phyloP scores from a whole-genome alignment of 768 basidiomycete species.

The Leccinum truebloodii region DNA sequence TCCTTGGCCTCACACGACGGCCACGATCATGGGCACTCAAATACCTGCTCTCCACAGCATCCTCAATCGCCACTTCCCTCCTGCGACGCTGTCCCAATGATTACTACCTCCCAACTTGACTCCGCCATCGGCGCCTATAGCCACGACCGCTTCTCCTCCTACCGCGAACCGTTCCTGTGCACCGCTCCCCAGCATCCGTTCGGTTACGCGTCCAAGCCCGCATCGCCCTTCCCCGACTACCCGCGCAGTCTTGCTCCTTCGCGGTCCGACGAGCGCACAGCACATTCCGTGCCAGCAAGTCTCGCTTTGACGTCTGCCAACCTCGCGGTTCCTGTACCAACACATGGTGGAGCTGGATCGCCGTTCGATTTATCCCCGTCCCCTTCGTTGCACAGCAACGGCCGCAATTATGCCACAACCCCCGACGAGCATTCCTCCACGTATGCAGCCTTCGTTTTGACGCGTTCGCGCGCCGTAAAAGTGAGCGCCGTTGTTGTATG shows the following conservation, averaged over 20 bases:
- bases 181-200: not conserved
- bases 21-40: slow-evolving; percentile 22
- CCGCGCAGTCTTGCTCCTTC: slow-evolving; percentile 1
- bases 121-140: slow-evolving; percentile 1
- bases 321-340: slow-evolving; percentile 1
- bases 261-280: slow-evolving; percentile 4
- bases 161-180: slow-evolving; percentile 9
- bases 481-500: slow-evolving; percentile 35
- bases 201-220: slow-evolving; percentile 10
- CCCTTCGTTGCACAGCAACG: slow-evolving; percentile 10
- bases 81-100: slow-evolving; percentile 21
- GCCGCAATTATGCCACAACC: slow-evolving; percentile 10
- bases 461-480: slow-evolving; percentile 55
- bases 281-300: not conserved
- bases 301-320: slow-evolving; percentile 1
- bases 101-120: slow-evolving; percentile 10
- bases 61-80: not conserved
- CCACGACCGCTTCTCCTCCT: slow-evolving; percentile 9
- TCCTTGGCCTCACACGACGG: slow-evolving; percentile 20
- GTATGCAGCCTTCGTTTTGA: slow-evolving; percentile 46
- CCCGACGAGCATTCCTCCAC: slow-evolving; percentile 7
- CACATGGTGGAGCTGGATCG: slow-evolving; percentile 22
- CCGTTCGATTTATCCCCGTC: slow-evolving; percentile 36
- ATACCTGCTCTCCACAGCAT: slow-evolving; percentile 20
- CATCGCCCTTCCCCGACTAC: slow-evolving; percentile 4